Base-by-base conservation (phyloP, 2,329 filamentous ascomycete species). In the Coniella vitis region DNA sequence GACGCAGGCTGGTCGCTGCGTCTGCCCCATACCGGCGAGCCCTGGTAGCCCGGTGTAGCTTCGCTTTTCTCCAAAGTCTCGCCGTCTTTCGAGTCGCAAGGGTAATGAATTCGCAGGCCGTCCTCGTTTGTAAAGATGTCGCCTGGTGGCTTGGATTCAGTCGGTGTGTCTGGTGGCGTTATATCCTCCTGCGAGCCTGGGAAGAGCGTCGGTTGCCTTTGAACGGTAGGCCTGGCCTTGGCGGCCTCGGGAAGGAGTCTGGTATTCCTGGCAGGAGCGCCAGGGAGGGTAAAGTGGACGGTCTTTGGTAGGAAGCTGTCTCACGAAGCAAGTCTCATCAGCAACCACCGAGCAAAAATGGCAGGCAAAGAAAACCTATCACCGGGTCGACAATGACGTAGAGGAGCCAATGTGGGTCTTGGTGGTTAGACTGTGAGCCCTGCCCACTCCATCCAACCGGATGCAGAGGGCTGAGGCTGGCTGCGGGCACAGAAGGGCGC, bases 241-340 rank as follows among this genome's bases (percentile, higher is more conserved):
- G 45, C 63, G 63, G 56, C 59, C 63, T 52, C 61, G 62, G 40
- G 31, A 12, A 48, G 14, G 1, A 48, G 32, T 29, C 35, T 52
- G 16, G 45, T 14, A n/a, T 48, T 48, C 54, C 62, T 69, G 50
- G 66, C 68, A 45, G 72, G 70, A 29, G 73, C 74, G 35, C 75
- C 74, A 10, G 80, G 79, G 49, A 87, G 74, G 58, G 84, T 83
- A 66, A 97, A 97, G 66, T 95, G 84, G 61, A 95, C 76, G 36
- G 91, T 97, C 65, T 95, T 90, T 31, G 91, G 91, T 32, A 96
- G 79, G 64, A 95, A 95, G 49, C 90, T 95, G 63, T n/a, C 82
- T 7, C 9, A 4, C 20, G 3, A 41, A 16, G n/a, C n/a, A 14
- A 41, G 17, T 13, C 13, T 3, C n/a, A 37, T 9, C 35, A 13